Conservation (phyloP, 768 basidiomycete genomes). For the Termitomyces bulborhizus region DNA sequence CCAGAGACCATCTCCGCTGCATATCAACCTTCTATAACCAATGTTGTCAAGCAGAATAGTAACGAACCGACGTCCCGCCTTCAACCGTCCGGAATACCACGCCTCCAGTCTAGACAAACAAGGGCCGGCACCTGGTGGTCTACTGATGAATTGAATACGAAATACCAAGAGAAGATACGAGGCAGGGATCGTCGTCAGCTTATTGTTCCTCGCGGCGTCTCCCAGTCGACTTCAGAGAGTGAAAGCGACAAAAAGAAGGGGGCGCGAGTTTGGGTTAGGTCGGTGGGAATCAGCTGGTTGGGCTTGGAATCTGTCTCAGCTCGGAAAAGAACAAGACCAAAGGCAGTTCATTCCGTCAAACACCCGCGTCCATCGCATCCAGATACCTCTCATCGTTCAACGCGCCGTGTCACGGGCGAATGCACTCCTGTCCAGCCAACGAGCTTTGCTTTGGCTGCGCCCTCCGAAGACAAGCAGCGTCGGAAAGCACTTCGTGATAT, state of each 20-base stretch:
- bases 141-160: slow-evolving; percentile 36
- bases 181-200: slow-evolving; percentile 32
- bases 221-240: slow-evolving; percentile 35
- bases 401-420: neutral
- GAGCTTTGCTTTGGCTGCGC: slow-evolving; percentile 7
- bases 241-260: slow-evolving; percentile 20
- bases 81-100: slow-evolving; percentile 28
- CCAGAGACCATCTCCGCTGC: neutral
- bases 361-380: neutral
- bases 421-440: neutral
- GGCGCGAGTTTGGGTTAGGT: neutral
- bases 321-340: slow-evolving; percentile 1
- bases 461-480: slow-evolving; percentile 19
- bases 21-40: neutral
- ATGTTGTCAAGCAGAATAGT: neutral
- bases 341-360: neutral
- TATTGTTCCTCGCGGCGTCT: slow-evolving; percentile 37
- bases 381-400: neutral
- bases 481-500: slow-evolving; percentile 30
- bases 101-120: slow-evolving; percentile 21
- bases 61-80: neutral
- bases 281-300: neutral
- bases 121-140: slow-evolving; percentile 15
- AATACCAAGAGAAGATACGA: slow-evolving; percentile 30
- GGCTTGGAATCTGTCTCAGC: slow-evolving; percentile 8